phyloP scores from a whole-genome alignment of 2,329 filamentous ascomycete genomes.

The Nemania abortiva region DNA sequence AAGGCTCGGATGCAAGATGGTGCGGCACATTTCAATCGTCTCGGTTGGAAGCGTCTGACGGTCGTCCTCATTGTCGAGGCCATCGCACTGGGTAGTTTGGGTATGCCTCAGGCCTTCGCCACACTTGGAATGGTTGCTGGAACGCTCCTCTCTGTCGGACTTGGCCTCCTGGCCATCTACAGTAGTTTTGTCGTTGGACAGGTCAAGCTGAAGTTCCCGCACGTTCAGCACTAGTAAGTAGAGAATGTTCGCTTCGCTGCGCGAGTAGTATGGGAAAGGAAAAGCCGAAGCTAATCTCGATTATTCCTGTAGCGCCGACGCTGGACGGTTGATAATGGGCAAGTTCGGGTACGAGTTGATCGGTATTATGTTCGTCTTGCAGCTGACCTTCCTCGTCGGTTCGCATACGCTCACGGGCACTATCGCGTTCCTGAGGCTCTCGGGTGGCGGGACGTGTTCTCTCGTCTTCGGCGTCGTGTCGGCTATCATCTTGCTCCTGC shows the following conservation, averaged over 20 bases:
- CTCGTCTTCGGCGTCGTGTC: conserved; percentile 70
- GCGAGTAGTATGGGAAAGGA: background rate
- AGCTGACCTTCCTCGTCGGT: conserved; percentile 73
- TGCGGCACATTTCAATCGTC: conserved; percentile 62
- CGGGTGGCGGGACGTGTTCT: conserved; percentile 67
- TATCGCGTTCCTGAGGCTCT: conserved; percentile 71
- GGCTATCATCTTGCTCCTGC: conserved; percentile 64
- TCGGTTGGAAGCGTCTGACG: conserved; percentile 69
- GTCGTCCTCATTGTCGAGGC: conserved; percentile 68
- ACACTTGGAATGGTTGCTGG: conserved; percentile 67
- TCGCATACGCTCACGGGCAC: conserved; percentile 73
- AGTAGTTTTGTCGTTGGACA: conserved; percentile 61
- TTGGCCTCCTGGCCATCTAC: conserved; percentile 62
- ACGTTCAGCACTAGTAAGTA: conserved; percentile 50
- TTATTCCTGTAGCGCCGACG: conserved; percentile 59
- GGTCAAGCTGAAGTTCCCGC: conserved; percentile 53
- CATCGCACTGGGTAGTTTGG: conserved; percentile 66
- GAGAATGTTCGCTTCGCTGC: background rate
- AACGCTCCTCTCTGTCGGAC: conserved; percentile 56
- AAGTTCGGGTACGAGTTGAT: conserved; percentile 65
- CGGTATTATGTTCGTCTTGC: conserved; percentile 65
- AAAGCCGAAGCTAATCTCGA: conserved; percentile 22
- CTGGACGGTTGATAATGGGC: conserved; percentile 67
- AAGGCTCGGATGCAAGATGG: conserved; percentile 61
- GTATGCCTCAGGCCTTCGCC: conserved; percentile 65